A percentile compares a stretch with the other conserved stretches of the same genome.
Conservation (phyloP, 2,329 filamentous ascomycete species). For the Microcyclosporella mali region DNA sequence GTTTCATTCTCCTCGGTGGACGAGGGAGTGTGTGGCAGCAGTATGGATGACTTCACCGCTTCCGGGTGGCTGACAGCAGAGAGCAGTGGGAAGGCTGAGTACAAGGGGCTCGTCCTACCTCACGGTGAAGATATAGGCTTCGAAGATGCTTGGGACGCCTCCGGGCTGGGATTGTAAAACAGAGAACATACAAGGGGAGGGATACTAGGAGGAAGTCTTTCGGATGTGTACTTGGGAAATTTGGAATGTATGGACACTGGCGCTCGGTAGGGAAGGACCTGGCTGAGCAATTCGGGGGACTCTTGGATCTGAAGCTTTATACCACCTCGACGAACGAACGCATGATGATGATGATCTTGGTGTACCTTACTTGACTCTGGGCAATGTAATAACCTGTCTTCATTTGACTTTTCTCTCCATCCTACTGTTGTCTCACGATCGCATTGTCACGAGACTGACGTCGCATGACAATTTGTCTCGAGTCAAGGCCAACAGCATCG, state of each 20-base stretch:
- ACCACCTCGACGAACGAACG: not conserved
- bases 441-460: too few species aligned
- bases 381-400: too few species aligned
- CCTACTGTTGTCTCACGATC: too few species aligned
- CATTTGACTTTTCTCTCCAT: too few species aligned
- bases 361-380: too few species aligned
- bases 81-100: constrained; percentile 13
- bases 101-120: constrained; percentile 20
- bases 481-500: too few species aligned
- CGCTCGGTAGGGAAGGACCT: too few species aligned
- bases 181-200: not conserved
- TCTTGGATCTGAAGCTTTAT: too few species aligned
- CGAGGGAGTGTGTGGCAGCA: constrained; percentile 8
- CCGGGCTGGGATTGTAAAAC: not conserved
- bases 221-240: not conserved
- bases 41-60: constrained; percentile 20
- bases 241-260: constrained; percentile 1
- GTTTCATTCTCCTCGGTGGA: constrained; percentile 26
- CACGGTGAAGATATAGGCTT: constrained; percentile 38
- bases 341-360: not conserved
- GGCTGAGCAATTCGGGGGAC: too few species aligned
- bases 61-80: constrained; percentile 15
- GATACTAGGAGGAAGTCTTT: not conserved
- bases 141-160: constrained; percentile 14
- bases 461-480: too few species aligned